phyloP scores from a whole-genome alignment of 2,329 filamentous ascomycete species.

The Ophiostoma australiae region DNA sequence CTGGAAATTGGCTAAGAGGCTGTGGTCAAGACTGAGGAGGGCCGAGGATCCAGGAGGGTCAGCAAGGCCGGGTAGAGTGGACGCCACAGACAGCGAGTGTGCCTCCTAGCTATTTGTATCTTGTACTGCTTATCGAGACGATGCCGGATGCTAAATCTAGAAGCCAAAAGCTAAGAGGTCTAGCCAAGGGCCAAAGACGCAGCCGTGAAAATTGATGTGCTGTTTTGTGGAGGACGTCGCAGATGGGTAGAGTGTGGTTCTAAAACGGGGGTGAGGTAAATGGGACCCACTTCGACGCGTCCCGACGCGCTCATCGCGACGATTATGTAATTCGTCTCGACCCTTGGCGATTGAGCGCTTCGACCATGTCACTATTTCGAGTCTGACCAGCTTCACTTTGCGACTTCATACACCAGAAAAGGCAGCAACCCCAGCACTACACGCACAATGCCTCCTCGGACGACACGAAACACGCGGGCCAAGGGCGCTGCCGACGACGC shows the following conservation, averaged over 20 bases:
- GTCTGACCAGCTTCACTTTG: neutral
- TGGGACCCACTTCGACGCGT: constrained; percentile 2
- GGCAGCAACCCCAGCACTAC: neutral
- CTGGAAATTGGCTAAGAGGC: neutral
- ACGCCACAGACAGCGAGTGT: neutral
- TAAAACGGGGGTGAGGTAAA: neutral
- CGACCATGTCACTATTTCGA: no score
- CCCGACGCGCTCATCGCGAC: constrained; percentile 8
- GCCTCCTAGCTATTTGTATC: neutral
- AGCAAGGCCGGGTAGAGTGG: neutral
- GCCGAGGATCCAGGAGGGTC: neutral
- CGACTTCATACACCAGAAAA: neutral
- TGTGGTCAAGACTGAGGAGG: neutral
- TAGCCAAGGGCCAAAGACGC: neutral
- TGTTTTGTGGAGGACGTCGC: constrained; percentile 2
- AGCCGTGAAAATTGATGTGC: neutral
- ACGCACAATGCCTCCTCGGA: constrained; percentile 8
- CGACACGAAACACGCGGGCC: constrained; percentile 42
- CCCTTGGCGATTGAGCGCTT: no score
- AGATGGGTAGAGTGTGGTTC: neutral
- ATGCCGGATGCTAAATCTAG: neutral
- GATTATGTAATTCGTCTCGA: constrained; percentile 1
- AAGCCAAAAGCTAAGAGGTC: neutral
- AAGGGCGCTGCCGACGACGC: constrained; percentile 35
- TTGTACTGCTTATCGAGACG: neutral